phyloP scores from a whole-genome alignment of 495 filamentous ascomycete genomes.

The Aspergillus ostianus region DNA sequence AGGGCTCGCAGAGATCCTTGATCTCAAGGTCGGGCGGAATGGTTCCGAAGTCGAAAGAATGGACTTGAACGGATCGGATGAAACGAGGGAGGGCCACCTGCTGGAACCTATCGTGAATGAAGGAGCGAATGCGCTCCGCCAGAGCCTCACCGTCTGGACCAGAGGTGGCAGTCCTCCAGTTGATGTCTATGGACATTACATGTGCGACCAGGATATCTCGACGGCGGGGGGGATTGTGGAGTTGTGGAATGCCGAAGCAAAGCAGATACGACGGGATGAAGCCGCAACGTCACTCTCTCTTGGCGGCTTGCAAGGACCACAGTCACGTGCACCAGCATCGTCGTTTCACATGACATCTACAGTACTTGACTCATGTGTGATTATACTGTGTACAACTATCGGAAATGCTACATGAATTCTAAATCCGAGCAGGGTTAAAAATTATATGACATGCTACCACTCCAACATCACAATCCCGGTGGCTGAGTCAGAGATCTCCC shows the following conservation, averaged over 20 bases:
- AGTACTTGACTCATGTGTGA: too few species aligned
- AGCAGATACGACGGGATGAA: background rate
- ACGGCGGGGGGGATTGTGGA: background rate
- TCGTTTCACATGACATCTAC: background rate
- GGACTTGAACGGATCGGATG: conserved; percentile 92
- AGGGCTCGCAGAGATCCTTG: conserved; percentile 93
- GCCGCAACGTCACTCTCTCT: background rate
- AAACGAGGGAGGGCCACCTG: conserved; percentile 85
- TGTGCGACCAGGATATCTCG: conserved; percentile 22
- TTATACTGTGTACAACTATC: background rate
- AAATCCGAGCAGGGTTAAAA: too few species aligned
- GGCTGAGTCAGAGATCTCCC: background rate
- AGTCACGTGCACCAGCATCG: background rate
- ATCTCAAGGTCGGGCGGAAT: conserved; percentile 83
- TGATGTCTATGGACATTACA: conserved; percentile 94
- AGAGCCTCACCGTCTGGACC: conserved; percentile 82
- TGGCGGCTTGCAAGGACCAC: background rate
- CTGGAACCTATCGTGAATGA: conserved; percentile 95
- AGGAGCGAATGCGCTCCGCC: conserved; percentile 81
- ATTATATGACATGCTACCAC: too few species aligned
- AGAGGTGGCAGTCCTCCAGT: conserved; percentile 90
- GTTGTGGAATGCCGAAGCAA: background rate
- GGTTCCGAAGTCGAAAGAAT: conserved; percentile 87
- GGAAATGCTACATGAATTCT: background rate
- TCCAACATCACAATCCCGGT: background rate